phyloP scores from a whole-genome alignment of 139 green algal genomes.

The Bryopsis sp. region DNA sequence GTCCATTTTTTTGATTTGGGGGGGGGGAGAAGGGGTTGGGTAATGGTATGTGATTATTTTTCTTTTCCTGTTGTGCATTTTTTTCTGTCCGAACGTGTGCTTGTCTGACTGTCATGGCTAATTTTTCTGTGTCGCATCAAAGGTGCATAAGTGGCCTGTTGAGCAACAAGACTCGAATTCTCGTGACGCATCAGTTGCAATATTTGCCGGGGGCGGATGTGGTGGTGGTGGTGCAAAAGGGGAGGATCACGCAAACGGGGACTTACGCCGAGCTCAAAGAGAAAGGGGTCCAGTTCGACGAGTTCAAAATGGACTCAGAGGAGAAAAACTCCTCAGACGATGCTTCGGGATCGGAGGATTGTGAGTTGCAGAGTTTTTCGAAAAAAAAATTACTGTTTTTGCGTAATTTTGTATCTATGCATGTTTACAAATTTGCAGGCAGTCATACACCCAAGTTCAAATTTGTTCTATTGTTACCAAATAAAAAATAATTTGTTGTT shows the following conservation, averaged over 20 bases:
- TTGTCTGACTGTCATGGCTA: neutral
- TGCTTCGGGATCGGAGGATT: neutral
- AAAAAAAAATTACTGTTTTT: too few species aligned
- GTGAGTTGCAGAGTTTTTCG: neutral
- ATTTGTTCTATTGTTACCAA: too few species aligned
- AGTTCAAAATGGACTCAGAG: conserved; percentile 23
- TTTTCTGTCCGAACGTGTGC: neutral
- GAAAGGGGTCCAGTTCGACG: conserved; percentile 37
- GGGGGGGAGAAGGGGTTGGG: too few species aligned
- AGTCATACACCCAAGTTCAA: too few species aligned
- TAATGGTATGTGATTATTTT: neutral
- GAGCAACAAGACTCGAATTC: conserved; percentile 47
- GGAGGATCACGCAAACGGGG: conserved; percentile 52
- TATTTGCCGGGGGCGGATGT: conserved; percentile 74
- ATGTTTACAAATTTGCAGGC: too few species aligned
- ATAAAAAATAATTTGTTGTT: too few species aligned
- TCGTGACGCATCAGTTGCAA: conserved; percentile 86
- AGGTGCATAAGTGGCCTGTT: conserved; percentile 62
- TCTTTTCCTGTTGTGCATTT: neutral
- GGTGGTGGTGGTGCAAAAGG: conserved; percentile 76
- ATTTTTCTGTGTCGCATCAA: conserved; percentile 36
- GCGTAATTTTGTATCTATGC: too few species aligned
- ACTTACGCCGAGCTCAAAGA: conserved; percentile 44
- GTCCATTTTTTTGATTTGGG: too few species aligned
- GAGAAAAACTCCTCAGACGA: neutral